Conservation (phyloP, 2,329 filamentous ascomycete genomes). For the Cylindrodendrum hubeiense region DNA sequence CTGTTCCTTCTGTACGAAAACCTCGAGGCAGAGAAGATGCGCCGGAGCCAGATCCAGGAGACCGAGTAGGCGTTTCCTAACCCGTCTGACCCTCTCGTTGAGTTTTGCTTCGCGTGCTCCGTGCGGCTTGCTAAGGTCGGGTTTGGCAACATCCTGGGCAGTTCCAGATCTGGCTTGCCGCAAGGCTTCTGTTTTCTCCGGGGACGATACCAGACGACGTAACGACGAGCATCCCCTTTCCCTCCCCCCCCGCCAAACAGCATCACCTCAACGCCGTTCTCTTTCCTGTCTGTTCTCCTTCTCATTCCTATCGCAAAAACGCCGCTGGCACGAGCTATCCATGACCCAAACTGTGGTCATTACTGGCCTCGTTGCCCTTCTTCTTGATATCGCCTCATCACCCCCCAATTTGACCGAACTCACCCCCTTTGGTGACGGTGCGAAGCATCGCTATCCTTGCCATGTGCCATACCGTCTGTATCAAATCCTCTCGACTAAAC, state of each 20-base stretch:
- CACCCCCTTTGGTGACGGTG: constrained; percentile 32
- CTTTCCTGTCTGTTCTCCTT: constrained; percentile 43
- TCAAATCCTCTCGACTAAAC: constrained; percentile 29
- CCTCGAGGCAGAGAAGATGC: constrained; percentile 98
- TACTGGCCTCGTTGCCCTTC: constrained; percentile 7
- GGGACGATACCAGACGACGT: constrained; percentile 59
- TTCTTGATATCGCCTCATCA: constrained; percentile 26
- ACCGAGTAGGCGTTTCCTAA: constrained; percentile 58
- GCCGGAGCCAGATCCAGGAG: constrained; percentile 82
- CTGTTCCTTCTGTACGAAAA: constrained; percentile 98
- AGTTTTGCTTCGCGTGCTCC: constrained; percentile 48
- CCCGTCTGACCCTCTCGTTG: constrained; percentile 26
- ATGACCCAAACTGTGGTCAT: constrained; percentile 18
- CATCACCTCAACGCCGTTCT: constrained; percentile 38
- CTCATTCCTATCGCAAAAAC: constrained; percentile 37
- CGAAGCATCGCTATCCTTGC: constrained; percentile 33
- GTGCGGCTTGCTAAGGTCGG: constrained; percentile 53
- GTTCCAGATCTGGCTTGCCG: constrained; percentile 73
- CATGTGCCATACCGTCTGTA: constrained; percentile 38
- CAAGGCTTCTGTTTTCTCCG: constrained; percentile 69
- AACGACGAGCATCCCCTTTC: constrained; percentile 52
- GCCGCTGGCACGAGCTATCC: constrained; percentile 23
- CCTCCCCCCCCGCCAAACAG: constrained; percentile 29
- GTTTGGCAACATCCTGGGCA: constrained; percentile 63
- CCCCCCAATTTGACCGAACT: constrained; percentile 31